phyloP scores from a whole-genome alignment of 352 stramenopile genomes.

The Pythium phragmiticola region DNA sequence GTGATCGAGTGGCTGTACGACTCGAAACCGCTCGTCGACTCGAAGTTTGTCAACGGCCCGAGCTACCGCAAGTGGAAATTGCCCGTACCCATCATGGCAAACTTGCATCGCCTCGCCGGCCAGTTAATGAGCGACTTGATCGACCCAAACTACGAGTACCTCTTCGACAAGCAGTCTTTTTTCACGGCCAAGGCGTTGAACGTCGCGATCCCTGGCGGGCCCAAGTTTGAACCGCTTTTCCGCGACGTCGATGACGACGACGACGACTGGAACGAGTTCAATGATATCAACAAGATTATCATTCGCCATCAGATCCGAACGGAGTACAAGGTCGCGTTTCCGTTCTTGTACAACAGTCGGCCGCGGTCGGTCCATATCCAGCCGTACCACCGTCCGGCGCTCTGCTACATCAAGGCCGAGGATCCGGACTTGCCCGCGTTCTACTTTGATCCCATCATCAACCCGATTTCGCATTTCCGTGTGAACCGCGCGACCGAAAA shows the following conservation, averaged over 20 bases:
- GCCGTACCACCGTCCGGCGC: constrained; percentile 95
- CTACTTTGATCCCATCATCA: constrained; percentile 97
- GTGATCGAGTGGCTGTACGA: constrained; percentile 99
- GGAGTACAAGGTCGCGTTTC: constrained; percentile 99
- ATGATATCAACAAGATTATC: constrained; percentile 99
- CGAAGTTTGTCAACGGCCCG: constrained; percentile 96
- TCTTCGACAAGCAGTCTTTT: constrained; percentile 97
- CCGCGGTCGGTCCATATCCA: constrained; percentile 94
- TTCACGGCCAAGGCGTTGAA: constrained; percentile 99
- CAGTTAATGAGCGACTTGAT: constrained; percentile 97
- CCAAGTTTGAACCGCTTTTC: constrained; percentile 99
- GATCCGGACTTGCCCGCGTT: constrained; percentile 95
- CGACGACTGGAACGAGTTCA: constrained; percentile 99
- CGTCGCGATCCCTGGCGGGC: constrained; percentile 97
- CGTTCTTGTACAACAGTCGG: constrained; percentile 99
- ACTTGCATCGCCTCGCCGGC: constrained; percentile 95
- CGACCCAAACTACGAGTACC: constrained; percentile 95
- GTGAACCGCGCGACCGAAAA: constrained; percentile 64
- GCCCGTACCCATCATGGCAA: constrained; percentile 97
- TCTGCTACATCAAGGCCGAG: constrained; percentile 97
- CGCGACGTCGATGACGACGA: constrained; percentile 98
- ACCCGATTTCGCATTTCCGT: constrained; percentile 96
- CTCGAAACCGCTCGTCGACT: constrained; percentile 89
- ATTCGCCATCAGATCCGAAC: constrained; percentile 98
- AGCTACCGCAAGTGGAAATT: constrained; percentile 98